Percentiles rank a stretch among this genome's conserved stretches.
Conservation (phyloP, 2,329 filamentous ascomycete species). For the Claviceps sp. region DNA sequence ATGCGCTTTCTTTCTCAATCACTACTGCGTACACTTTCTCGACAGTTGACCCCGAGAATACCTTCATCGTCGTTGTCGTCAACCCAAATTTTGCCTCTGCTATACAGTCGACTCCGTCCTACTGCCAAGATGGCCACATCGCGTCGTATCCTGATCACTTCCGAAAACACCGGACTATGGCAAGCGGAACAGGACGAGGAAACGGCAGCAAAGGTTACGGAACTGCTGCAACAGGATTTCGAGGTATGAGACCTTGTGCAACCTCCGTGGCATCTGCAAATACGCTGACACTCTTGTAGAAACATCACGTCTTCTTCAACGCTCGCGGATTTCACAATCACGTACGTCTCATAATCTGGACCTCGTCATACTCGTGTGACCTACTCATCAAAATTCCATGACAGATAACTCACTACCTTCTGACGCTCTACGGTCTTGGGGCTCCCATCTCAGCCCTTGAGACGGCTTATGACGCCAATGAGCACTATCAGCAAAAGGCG, state of each 20-base stretch:
- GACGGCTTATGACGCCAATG: constrained; percentile 51
- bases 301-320: constrained; percentile 74
- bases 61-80: neutral
- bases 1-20: neutral
- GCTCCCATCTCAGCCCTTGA: constrained; percentile 48
- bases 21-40: neutral
- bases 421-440: constrained; percentile 64
- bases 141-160: constrained; percentile 32
- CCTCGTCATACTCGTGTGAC: too few relatives aligned
- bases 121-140: constrained; percentile 30
- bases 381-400: neutral
- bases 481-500: constrained; percentile 48
- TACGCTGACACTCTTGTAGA: constrained; percentile 9
- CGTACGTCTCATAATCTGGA: constrained; percentile 22
- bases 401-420: constrained; percentile 57
- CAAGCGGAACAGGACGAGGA: constrained; percentile 36
- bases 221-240: constrained; percentile 66
- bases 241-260: constrained; percentile 24
- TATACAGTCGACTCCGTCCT: neutral
- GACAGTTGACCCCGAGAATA: neutral
- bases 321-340: constrained; percentile 67
- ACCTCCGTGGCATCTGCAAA: neutral
- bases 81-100: too few relatives aligned
- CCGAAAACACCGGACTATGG: constrained; percentile 37
- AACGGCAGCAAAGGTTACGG: constrained; percentile 47